phyloP scores from a whole-genome alignment of 1,139 yeast species.

The Debaryomyces sp. region DNA sequence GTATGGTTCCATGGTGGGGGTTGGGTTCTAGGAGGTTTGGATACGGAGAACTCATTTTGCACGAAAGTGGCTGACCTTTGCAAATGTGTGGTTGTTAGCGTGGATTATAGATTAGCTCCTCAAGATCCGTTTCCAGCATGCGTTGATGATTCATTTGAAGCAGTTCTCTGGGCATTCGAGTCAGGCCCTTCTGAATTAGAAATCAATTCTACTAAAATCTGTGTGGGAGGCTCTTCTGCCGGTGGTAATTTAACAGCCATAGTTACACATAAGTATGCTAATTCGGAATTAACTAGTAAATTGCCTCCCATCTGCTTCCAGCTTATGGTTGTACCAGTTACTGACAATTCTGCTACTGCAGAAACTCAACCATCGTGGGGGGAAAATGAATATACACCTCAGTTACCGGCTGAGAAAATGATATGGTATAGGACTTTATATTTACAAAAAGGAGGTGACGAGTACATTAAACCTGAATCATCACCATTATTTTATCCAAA shows the following conservation, averaged over 20 bases:
- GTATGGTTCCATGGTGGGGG: conserved; percentile 56
- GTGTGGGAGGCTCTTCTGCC: conserved; percentile 52
- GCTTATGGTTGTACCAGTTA: conserved; percentile 50
- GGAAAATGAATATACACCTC: conserved; percentile 46
- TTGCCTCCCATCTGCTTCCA: conserved; percentile 45
- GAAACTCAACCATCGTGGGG: conserved; percentile 43
- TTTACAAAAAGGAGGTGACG: conserved; percentile 38
- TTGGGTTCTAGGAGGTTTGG: conserved; percentile 50
- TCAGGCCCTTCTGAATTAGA: conserved; percentile 23
- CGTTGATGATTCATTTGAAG: conserved; percentile 48
- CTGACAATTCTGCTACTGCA: conserved; percentile 48
- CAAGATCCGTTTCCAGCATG: conserved; percentile 54
- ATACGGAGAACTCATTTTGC: conserved; percentile 49
- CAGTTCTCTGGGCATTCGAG: conserved; percentile 25
- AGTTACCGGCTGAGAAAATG: conserved; percentile 52
- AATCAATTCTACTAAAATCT: conserved; percentile 36
- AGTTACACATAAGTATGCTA: conserved; percentile 41
- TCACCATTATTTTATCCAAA: conserved; percentile 47
- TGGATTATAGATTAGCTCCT: conserved; percentile 53
- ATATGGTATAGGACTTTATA: conserved; percentile 50
- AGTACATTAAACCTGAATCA: conserved; percentile 42
- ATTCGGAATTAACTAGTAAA: conserved; percentile 20
- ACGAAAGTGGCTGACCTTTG: conserved; percentile 41
- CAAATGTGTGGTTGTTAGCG: conserved; percentile 38
- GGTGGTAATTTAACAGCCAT: conserved; percentile 51